Percentiles rank a stretch among this genome's conserved stretches.
Conservation (phyloP, 2,329 filamentous ascomycete genomes). For the Cladosporium sp. region DNA sequence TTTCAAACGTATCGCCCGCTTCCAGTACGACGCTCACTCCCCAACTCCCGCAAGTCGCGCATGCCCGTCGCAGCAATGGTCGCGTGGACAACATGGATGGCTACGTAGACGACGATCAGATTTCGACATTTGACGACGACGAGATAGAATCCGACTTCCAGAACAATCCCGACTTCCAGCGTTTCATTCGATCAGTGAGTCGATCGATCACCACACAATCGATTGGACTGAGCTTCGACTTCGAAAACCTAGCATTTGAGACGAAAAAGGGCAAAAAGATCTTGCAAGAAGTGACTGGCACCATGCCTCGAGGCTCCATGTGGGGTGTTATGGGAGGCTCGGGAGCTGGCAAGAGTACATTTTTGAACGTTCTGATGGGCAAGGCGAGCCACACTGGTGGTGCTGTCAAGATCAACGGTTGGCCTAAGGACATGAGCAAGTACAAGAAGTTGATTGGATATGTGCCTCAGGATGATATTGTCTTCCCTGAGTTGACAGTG, state of each 20-base stretch:
- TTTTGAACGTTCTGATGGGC: slow-evolving; percentile 59
- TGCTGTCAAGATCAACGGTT: slow-evolving; percentile 50
- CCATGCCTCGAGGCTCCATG: slow-evolving; percentile 51
- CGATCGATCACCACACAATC: slow-evolving; percentile 47
- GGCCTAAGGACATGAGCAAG: slow-evolving; percentile 37
- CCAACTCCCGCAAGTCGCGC: slow-evolving; percentile 5
- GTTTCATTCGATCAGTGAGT: slow-evolving; percentile 51
- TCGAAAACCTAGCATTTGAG: slow-evolving; percentile 74
- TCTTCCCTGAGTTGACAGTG: slow-evolving; percentile 56
- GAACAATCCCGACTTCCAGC: slow-evolving; percentile 39
- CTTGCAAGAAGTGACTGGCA: slow-evolving; percentile 64
- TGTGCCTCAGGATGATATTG: slow-evolving; percentile 58
- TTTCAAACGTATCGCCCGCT: slow-evolving; percentile 3
- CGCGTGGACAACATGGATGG: slow-evolving; percentile 26
- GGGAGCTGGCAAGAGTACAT: slow-evolving; percentile 57
- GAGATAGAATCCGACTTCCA: slow-evolving; percentile 24
- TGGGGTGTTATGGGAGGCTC: slow-evolving; percentile 57
- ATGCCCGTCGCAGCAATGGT: slow-evolving; percentile 20
- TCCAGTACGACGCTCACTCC: slow-evolving; percentile 9
- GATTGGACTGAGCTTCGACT: slow-evolving; percentile 53
- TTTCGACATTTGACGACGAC: slow-evolving; percentile 26
- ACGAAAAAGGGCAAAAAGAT: slow-evolving; percentile 70
- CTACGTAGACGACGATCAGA: slow-evolving; percentile 21
- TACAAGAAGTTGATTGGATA: slow-evolving; percentile 60
- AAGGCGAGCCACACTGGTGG: slow-evolving; percentile 49